A percentile compares a stretch with the other conserved stretches of the same genome.
phyloP scores from a whole-genome alignment of 202 grass and related monocot species.

The Panicum hallii region DNA sequence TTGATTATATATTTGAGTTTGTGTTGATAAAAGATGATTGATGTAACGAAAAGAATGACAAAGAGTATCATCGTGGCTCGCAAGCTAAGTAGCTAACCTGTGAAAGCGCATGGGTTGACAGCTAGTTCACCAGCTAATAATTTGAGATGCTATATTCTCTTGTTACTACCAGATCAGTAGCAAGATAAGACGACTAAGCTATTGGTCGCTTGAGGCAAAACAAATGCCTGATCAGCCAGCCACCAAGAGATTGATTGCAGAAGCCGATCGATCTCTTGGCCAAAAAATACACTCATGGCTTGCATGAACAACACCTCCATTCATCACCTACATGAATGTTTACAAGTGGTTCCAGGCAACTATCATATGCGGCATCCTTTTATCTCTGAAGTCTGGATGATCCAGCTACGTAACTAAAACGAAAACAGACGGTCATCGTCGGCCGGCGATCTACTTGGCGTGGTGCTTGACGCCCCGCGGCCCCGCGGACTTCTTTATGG shows the following conservation, averaged over 20 bases:
- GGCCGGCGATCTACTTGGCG: slow-evolving; percentile 50
- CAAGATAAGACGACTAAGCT: background rate
- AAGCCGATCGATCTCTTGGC: slow-evolving; percentile 20
- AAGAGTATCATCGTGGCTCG: too few species aligned
- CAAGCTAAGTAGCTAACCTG: too few species aligned
- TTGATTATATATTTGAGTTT: too few species aligned
- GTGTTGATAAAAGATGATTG: too few species aligned
- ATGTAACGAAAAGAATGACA: too few species aligned
- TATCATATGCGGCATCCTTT: slow-evolving; percentile 22
- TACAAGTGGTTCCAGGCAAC: slow-evolving; percentile 54
- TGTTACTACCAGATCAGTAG: background rate
- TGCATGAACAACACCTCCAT: slow-evolving; percentile 31
- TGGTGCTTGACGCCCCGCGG: slow-evolving; percentile 56
- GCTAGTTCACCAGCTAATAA: background rate
- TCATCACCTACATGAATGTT: slow-evolving; percentile 57
- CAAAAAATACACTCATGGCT: slow-evolving; percentile 10
- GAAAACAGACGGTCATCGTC: slow-evolving; percentile 11
- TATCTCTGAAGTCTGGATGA: slow-evolving; percentile 24
- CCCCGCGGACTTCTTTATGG: slow-evolving; percentile 72
- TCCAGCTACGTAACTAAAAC: slow-evolving; percentile 19
- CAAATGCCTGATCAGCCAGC: slow-evolving; percentile 1
- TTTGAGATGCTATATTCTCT: background rate
- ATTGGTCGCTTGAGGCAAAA: background rate
- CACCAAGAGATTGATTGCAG: slow-evolving; percentile 27
- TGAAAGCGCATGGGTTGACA: background rate